Evolutionary conservation across 176 grass and related monocot genomes (phyloP).

Genomic region (Avena sativa): DNA sequence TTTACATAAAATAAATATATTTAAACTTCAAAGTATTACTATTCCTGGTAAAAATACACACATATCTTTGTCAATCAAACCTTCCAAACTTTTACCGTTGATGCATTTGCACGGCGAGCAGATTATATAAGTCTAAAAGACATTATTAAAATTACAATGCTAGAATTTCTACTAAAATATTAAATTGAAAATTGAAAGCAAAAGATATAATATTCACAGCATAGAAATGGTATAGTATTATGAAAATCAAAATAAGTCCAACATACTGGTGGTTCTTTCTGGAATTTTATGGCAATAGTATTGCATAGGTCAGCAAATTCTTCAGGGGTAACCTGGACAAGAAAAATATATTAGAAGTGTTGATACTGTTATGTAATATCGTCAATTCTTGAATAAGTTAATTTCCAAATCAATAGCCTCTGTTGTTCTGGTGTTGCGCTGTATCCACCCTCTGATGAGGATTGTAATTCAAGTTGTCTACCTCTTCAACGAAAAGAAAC

Average conservation of each 20-base stretch:
- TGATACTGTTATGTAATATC: neutral
- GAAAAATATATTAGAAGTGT: conserved; percentile 37
- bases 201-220: conserved; percentile 18
- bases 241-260: conserved; percentile 34
- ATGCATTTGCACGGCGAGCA: neutral
- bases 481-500: neutral
- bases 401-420: neutral
- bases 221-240: conserved; percentile 22
- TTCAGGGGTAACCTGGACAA: conserved; percentile 85
- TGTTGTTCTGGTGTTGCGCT: neutral
- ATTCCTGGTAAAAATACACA: neutral
- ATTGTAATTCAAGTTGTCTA: neutral
- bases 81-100: neutral
- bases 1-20: conserved; percentile 7
- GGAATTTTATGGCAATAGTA: conserved; percentile 92
- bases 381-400: neutral
- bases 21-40: neutral
- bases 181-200: neutral
- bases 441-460: neutral
- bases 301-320: conserved; percentile 95
- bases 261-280: conserved; percentile 94
- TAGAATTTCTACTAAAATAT: conserved; percentile 10
- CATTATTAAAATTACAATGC: neutral
- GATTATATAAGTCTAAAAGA: neutral
- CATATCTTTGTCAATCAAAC: neutral